Conservation (phyloP, 2,329 filamentous ascomycete genomes). For the Fusarium chlamydosporum region DNA sequence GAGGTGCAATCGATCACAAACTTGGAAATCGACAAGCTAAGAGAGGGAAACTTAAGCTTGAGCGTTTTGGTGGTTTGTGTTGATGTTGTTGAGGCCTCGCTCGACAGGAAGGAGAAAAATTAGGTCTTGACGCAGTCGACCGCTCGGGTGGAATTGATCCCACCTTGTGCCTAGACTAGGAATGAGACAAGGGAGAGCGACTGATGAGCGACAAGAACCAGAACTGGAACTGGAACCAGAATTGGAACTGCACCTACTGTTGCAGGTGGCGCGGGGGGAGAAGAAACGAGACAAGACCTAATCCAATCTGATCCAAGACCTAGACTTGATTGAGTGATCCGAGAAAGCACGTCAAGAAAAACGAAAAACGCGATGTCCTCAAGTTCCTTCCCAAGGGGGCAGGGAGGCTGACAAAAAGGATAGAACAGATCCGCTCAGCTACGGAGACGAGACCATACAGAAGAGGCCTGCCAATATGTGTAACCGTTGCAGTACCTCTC, state of each 20-base stretch:
- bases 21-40: slow-evolving; percentile 34
- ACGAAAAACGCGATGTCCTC: slow-evolving; percentile 13
- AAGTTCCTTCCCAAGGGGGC: slow-evolving; percentile 24
- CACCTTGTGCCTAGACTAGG: slow-evolving; percentile 15
- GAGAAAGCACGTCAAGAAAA: slow-evolving; percentile 40
- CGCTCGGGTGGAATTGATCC: slow-evolving; percentile 23
- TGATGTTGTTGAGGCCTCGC: slow-evolving; percentile 6
- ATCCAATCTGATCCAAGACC: background rate
- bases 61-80: slow-evolving; percentile 20
- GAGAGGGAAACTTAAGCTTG: slow-evolving; percentile 20
- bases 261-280: slow-evolving; percentile 38
- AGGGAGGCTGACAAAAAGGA: slow-evolving; percentile 32
- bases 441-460: background rate
- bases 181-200: slow-evolving; percentile 41
- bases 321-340: background rate
- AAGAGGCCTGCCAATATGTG: slow-evolving; percentile 36
- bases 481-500: slow-evolving; percentile 4
- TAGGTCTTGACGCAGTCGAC: slow-evolving; percentile 21
- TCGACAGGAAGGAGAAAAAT: slow-evolving; percentile 1
- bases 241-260: slow-evolving; percentile 10
- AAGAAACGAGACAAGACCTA: slow-evolving; percentile 31
- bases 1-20: slow-evolving; percentile 29
- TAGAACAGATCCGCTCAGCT: background rate
- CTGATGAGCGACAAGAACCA: slow-evolving; percentile 27
- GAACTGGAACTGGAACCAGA: slow-evolving; percentile 1